phyloP scores from a whole-genome alignment of 139 green algal species.

The Coelastrella sp. region DNA sequence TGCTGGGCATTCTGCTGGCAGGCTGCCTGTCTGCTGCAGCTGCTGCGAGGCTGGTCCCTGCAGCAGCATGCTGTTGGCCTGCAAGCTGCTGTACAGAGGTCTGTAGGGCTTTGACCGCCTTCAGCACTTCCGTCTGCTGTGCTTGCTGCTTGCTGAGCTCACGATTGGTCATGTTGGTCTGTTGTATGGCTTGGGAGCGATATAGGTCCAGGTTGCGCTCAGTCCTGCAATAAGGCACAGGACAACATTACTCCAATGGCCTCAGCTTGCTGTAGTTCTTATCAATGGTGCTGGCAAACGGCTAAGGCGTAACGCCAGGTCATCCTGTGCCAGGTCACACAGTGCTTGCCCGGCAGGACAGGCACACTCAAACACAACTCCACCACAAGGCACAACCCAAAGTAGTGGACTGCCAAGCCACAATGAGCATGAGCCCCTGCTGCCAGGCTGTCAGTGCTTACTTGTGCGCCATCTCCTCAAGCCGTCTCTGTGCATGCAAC shows the following conservation, averaged over 20 bases:
- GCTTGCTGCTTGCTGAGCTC: not conserved
- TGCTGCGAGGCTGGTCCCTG: not conserved
- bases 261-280: not conserved
- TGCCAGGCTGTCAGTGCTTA: not conserved
- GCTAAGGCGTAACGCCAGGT: too few species aligned
- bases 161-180: not conserved
- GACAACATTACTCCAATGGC: not conserved
- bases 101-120: not conserved
- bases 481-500: not conserved
- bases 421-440: not conserved
- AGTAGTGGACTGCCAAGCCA: not conserved
- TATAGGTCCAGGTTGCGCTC: constrained; percentile 1
- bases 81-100: not conserved
- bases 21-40: not conserved
- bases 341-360: too few species aligned
- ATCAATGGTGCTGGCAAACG: too few species aligned
- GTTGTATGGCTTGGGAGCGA: not conserved
- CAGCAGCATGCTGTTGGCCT: not conserved
- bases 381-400: not conserved
- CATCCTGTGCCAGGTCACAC: too few species aligned
- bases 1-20: not conserved
- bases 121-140: not conserved
- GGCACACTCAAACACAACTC: too few species aligned
- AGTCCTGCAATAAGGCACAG: constrained; percentile 1
- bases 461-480: constrained; percentile 20